Base-by-base conservation (phyloP, 495 filamentous ascomycete genomes). In the Neurospora sp. region DNA sequence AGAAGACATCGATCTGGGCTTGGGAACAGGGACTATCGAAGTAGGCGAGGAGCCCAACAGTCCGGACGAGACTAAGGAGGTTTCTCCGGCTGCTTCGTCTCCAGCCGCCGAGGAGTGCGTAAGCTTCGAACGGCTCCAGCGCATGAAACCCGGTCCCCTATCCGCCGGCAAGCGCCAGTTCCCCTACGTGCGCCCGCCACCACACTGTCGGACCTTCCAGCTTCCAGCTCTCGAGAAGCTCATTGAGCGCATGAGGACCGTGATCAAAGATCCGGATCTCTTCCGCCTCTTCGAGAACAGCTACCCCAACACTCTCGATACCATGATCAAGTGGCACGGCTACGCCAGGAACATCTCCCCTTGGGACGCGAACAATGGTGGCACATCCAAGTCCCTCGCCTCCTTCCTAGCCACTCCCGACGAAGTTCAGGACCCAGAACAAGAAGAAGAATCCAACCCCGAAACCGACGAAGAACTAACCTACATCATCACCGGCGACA, bases 401-500 rank as follows among this genome's bases (percentile, higher is more conserved):
- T 16, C 53, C 44, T 75, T 74, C 39, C 10, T 46, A 9, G 69
- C 37, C 18, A 72, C 22, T 4, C 53, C 53, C 27, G 27, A 61
- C 14, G 27, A 35, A 8, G 6, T 2, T 9, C 70, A 72, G 31
- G 20, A 80, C 80, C n/a, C 76, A 80, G 39, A 38, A 70, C 3
- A 46, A 44, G 3, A 78, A 77, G 7, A 73, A 73, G n/a, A 75
- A 78, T 71, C 69, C 77, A 8, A 80, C 73, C 8, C 53, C 12
- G 76, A 76, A 20, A 86, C 88, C 7, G 87, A 88, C 69, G 87
- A 90, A 74, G 89, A 91, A 78, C 80, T 91, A 59, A 87, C 88
- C 11, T 90, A 90, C 73, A 80, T 90, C 38, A 89, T 90, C 74
- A 90, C 89, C 14, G 88, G 89, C 37, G 88, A 90, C 75, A 89